Percentiles rank a stretch among this genome's conserved stretches.
phyloP scores from a whole-genome alignment of 345 rosid genomes.

The Aquilaria yunnanensis region DNA sequence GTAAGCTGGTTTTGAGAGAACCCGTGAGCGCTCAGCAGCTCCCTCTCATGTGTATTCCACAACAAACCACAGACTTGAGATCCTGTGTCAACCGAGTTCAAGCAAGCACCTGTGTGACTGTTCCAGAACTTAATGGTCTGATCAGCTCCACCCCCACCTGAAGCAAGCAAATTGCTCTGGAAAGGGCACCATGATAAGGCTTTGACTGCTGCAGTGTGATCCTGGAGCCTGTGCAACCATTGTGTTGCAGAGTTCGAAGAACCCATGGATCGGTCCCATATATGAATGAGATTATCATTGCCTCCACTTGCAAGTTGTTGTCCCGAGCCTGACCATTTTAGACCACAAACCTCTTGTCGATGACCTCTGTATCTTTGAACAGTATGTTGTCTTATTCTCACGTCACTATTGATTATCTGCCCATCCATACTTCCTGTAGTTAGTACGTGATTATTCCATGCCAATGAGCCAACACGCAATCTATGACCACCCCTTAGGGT shows the following conservation, averaged over 20 bases:
- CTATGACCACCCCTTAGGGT: slow-evolving; percentile 28
- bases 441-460: slow-evolving; percentile 33
- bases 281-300: slow-evolving; percentile 25
- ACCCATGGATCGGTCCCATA: slow-evolving; percentile 35
- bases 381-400: slow-evolving; percentile 25
- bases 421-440: slow-evolving; percentile 21
- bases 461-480: slow-evolving; percentile 27
- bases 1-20: slow-evolving; percentile 4
- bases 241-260: slow-evolving; percentile 24
- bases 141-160: slow-evolving; percentile 30
- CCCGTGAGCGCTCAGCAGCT: slow-evolving; percentile 4
- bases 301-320: slow-evolving; percentile 41
- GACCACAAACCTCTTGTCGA: slow-evolving; percentile 30
- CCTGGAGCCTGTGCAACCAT: slow-evolving; percentile 39
- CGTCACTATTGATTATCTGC: slow-evolving; percentile 28
- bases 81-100: slow-evolving; percentile 2
- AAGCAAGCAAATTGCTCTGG: slow-evolving; percentile 16
- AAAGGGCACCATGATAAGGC: slow-evolving; percentile 47
- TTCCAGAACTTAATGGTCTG: slow-evolving; percentile 31
- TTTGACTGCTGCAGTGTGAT: slow-evolving; percentile 35
- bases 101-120: slow-evolving; percentile 26
- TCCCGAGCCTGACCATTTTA: slow-evolving; percentile 40
- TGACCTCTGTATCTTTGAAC: slow-evolving; percentile 32
- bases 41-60: slow-evolving; percentile 5
- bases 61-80: slow-evolving; percentile 2